Evolutionary conservation across 2,329 filamentous ascomycete genomes (phyloP), one percentile per base, ranked within the genome.

Genomic region (Aureobasidium mangrovei): DNA sequence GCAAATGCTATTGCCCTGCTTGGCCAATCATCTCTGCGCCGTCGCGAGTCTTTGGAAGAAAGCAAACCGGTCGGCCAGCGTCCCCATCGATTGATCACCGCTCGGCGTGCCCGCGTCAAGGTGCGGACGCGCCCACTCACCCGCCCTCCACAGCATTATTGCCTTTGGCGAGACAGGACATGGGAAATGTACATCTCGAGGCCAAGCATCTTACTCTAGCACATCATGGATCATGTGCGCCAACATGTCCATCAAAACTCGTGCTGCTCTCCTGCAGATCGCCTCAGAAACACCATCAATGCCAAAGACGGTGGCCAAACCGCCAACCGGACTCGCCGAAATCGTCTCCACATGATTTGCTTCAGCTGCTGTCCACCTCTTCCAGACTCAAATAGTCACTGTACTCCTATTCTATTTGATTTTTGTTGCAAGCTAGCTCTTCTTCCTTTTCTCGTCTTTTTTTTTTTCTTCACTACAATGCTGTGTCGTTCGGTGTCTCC

Each of bases 1-100:
- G 29, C 7, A 51, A 40, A 32, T 40, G 36, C 47, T 51, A 31
- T 38, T 24, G 7, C 10, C 35, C 35, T 26, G 9, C 29, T 31
- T 39, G 28, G 27, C 46, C 35, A 49, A 40, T 49, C 35, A 40
- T 28, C n/a, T 7, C 18, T 18, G 26, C 27, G 32, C 28, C 4
- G 32, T 9, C 7, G 33, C 36, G n/a, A 48, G 7, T n/a, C 32
- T 6, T 33, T 33, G 32, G 32, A 33, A 29, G 10, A 7, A 29
- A 26, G 33, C 12, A 4, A n/a, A 24, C 10, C 39, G 4, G 4
- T 12, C 18, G 18, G 27, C n/a, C 39, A 39, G 33, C 33, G 35
- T 40, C 46, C 46, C 46, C 40, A 49, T 49, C 46, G 46, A 49
- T 49, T 49, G 46, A 49, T 49, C 40, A 7, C 35, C 10, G 46